These are phyloP conservation scores for Auricularia heimuer DNA, from an alignment of 768 basidiomycete species.

Conservation along the genomic window DNA sequence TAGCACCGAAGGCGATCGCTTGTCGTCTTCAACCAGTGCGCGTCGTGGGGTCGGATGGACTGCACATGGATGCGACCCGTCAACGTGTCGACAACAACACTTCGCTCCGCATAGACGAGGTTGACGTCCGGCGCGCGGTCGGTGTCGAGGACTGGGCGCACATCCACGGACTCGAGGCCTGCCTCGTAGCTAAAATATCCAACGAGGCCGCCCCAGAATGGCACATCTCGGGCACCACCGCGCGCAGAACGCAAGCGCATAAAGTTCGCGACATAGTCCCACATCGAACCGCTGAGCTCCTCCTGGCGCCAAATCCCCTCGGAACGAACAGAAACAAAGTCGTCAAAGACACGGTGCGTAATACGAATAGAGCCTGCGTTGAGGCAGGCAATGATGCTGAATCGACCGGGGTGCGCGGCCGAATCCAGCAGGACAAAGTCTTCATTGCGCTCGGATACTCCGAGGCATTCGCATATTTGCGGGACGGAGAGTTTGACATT, in stretches of 20 bases:
- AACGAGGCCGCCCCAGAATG: slow-evolving; percentile 79
- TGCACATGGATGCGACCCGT: slow-evolving; percentile 50
- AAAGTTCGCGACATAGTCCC: slow-evolving; percentile 67
- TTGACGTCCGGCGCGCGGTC: slow-evolving; percentile 54
- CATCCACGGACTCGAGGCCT: slow-evolving; percentile 46
- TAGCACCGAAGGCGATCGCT: slow-evolving; percentile 15
- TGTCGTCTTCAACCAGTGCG: slow-evolving; percentile 45
- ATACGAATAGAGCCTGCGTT: slow-evolving; percentile 44
- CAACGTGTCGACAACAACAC: slow-evolving; percentile 53
- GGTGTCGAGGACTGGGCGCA: slow-evolving; percentile 29
- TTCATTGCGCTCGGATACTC: slow-evolving; percentile 31
- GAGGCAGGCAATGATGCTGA: slow-evolving; percentile 61
- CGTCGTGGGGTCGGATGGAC: slow-evolving; percentile 49
- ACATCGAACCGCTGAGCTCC: slow-evolving; percentile 43
- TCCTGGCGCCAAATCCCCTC: slow-evolving; percentile 28
- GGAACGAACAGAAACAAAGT: slow-evolving; percentile 35
- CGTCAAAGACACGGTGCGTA: slow-evolving; percentile 44
- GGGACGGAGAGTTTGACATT: slow-evolving; percentile 33
- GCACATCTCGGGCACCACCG: slow-evolving; percentile 41
- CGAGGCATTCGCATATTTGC: slow-evolving; percentile 51
- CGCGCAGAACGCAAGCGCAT: slow-evolving; percentile 42
- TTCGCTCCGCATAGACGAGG: slow-evolving; percentile 68
- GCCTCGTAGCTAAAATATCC: slow-evolving; percentile 76
- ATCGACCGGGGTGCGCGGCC: slow-evolving; percentile 63
- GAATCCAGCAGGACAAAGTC: slow-evolving; percentile 70